A percentile compares a stretch with the other conserved stretches of the same genome.
Conservation (phyloP, 768 basidiomycete species). For the Clathrus columnatus region DNA sequence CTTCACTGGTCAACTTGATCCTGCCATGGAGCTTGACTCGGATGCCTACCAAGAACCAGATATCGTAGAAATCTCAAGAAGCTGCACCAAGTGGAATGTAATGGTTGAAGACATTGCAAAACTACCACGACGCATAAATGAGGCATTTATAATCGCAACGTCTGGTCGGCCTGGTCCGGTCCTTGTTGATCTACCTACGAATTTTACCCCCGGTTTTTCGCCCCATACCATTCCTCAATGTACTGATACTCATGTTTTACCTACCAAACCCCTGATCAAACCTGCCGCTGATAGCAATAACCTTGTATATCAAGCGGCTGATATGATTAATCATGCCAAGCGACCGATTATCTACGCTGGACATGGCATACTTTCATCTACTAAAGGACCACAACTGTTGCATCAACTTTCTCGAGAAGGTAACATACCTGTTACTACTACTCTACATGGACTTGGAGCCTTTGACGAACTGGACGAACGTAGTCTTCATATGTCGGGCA, state of each 20-base stretch:
- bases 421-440: slow-evolving; percentile 96
- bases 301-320: slow-evolving; percentile 75
- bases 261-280: slow-evolving; percentile 57
- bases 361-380: slow-evolving; percentile 76
- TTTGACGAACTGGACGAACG: slow-evolving; percentile 81
- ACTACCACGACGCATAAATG: slow-evolving; percentile 91
- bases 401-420: slow-evolving; percentile 69
- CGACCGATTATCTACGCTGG: slow-evolving; percentile 91
- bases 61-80: slow-evolving; percentile 88
- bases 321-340: slow-evolving; percentile 86
- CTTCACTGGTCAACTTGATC: slow-evolving; percentile 97
- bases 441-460: slow-evolving; percentile 89
- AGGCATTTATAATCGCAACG: slow-evolving; percentile 98
- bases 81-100: slow-evolving; percentile 99
- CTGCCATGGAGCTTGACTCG: slow-evolving; percentile 91
- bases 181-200: slow-evolving; percentile 97
- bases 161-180: slow-evolving; percentile 96
- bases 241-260: slow-evolving; percentile 75
- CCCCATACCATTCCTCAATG: slow-evolving; percentile 77
- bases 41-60: slow-evolving; percentile 99
- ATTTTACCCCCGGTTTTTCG: slow-evolving; percentile 89
- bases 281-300: slow-evolving; percentile 55
- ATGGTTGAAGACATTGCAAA: slow-evolving; percentile 98
- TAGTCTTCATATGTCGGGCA: slow-evolving; percentile 95
- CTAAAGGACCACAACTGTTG: slow-evolving; percentile 75